Evolutionary conservation across 2,329 filamentous ascomycete genomes (phyloP), one percentile per base, ranked within the genome.

Genomic region (Stemphylium vesicarium): DNA sequence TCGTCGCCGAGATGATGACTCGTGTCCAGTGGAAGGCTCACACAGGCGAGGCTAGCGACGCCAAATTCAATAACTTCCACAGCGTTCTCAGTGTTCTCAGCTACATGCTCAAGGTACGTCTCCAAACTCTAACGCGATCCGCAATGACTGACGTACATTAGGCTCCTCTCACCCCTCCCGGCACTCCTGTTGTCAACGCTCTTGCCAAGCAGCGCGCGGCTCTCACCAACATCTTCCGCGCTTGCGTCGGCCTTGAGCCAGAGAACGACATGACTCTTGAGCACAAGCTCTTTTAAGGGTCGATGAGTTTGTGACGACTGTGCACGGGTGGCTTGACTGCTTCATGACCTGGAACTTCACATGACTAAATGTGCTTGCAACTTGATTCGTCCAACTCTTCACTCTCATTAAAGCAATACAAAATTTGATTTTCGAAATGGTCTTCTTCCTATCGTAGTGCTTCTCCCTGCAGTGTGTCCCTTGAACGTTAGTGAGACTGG

Each of bases 251-350:
- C 63, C 85, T 99, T 57, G 91, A 97, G 84, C 95, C 95, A 13
- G 95, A 99, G 85, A 95, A 89, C 53, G 95, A 99, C 77, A 99
- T 99, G 95, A 97, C 93, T 36, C 85, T 98, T 48, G 95, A 99
- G 85, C 94, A 98, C 83, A 99, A 98, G 87, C 85, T 98, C 62
- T 93, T 97, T 76, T 75, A 72, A 53, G 71, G 51, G 11, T 22
- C 7, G n/a, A 20, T 8, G 31, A 16, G 15, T 2, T 3, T 9
- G 22, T 13, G n/a, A n/a, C 11, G 8, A 16, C 35, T 11, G 32
- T 18, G 11, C 15, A 20, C 33, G 29, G 4, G 47, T 15, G 16
- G 15, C 20, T 32, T 35, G 10, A 33, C 16, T 12, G 35, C 26
- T 11, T 9, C 35, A 39, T 22, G 22, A 20, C 36, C 20, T 33